Conservation (phyloP, 2,329 filamentous ascomycete genomes). For the Hypoxylon rubiginosum region DNA sequence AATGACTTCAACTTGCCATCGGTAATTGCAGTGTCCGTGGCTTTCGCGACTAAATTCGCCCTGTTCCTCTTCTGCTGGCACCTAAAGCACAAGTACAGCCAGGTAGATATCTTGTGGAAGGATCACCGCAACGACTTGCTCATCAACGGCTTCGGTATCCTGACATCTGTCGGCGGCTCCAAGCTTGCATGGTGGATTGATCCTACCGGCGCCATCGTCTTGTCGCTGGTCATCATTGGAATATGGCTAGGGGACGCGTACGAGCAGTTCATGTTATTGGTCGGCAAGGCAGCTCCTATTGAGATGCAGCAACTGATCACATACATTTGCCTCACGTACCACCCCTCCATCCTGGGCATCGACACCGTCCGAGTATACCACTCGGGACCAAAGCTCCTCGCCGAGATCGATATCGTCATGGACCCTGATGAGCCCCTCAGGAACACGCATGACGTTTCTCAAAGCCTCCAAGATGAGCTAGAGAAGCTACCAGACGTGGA, state of each 20-base stretch:
- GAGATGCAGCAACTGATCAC: slow-evolving; percentile 94
- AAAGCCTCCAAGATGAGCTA: slow-evolving; percentile 93
- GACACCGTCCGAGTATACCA: slow-evolving; percentile 97
- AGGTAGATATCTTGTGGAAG: slow-evolving; percentile 93
- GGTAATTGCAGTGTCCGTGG: slow-evolving; percentile 85
- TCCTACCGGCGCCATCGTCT: slow-evolving; percentile 87
- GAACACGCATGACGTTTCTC: slow-evolving; percentile 91
- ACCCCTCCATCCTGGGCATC: slow-evolving; percentile 82
- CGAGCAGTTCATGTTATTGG: slow-evolving; percentile 88
- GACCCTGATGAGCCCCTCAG: slow-evolving; percentile 78
- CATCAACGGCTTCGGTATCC: slow-evolving; percentile 92
- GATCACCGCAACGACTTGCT: slow-evolving; percentile 98
- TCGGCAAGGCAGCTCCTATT: slow-evolving; percentile 88
- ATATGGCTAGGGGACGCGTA: slow-evolving; percentile 91
- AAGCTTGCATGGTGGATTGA: slow-evolving; percentile 97
- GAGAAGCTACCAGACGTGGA: slow-evolving; percentile 94
- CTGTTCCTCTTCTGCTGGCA: slow-evolving; percentile 95
- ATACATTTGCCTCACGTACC: slow-evolving; percentile 95
- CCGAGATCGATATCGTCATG: slow-evolving; percentile 98
- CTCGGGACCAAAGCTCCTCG: slow-evolving; percentile 87
- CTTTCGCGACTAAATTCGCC: slow-evolving; percentile 84
- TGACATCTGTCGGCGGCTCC: slow-evolving; percentile 90
- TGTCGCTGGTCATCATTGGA: slow-evolving; percentile 81
- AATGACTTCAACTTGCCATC: slow-evolving; percentile 84
- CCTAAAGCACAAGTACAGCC: slow-evolving; percentile 89